Conservation (phyloP, 768 basidiomycete species). For the Mycena chlorophos region DNA sequence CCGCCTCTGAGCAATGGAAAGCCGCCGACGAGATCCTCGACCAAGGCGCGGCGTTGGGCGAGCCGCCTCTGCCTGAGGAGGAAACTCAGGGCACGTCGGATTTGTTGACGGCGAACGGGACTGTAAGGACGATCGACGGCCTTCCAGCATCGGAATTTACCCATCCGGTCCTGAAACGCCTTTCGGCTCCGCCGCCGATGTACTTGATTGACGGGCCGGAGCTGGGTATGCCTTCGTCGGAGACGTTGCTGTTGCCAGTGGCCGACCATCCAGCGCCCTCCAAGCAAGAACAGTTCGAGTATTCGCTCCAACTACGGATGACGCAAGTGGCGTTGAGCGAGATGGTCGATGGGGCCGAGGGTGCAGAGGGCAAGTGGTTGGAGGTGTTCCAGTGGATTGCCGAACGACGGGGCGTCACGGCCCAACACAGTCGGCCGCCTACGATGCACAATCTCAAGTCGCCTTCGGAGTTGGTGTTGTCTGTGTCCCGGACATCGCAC, state of each 20-base stretch:
- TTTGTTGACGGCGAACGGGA: constrained; percentile 18
- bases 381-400: constrained; percentile 88
- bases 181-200: constrained; percentile 12
- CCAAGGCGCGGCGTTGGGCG: constrained; percentile 64
- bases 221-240: constrained; percentile 39
- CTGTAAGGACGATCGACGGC: constrained; percentile 20
- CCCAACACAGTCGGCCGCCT: constrained; percentile 30
- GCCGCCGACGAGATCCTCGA: constrained; percentile 78
- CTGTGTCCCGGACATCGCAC: constrained; percentile 18
- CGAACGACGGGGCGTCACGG: constrained; percentile 43
- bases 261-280: constrained; percentile 53
- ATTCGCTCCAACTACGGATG: constrained; percentile 82
- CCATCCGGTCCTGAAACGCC: constrained; percentile 12
- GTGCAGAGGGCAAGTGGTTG: constrained; percentile 77
- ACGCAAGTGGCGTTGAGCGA: constrained; percentile 82
- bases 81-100: constrained; percentile 12
- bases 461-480: constrained; percentile 28
- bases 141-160: constrained; percentile 6
- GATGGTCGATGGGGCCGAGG: constrained; percentile 81
- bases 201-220: constrained; percentile 25
- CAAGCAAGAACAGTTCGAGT: constrained; percentile 65
- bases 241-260: constrained; percentile 43
- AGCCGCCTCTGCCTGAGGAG: constrained; percentile 39
- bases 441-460: constrained; percentile 30
- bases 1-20: constrained; percentile 74